Evolutionary conservation across 1,139 yeast genomes (phyloP), one percentile per base, ranked within the genome.

Genomic region (Saccharomycopsis hybrid): DNA sequence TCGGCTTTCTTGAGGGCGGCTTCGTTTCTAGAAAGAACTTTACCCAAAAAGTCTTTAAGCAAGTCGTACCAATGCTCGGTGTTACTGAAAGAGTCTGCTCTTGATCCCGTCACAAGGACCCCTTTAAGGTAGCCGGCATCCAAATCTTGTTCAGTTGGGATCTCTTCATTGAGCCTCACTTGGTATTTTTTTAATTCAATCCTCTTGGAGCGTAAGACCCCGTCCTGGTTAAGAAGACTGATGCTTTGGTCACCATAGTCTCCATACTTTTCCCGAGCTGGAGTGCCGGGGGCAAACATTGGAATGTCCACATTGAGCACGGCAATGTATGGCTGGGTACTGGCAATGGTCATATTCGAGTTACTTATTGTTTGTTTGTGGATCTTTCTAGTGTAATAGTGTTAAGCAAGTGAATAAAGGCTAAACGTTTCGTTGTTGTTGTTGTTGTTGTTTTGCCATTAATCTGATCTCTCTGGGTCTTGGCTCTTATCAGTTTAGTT

Each of bases 61-160:
- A 62, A 59, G 29, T 58, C 53, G 44, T 78, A 71, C 84, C 84
- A 79, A 11, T 59, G 59, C 4, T 64, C 60, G 1, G 62, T 65
- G n/a, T 62, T 72, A 40, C 56, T 57, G 59, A 74, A 79, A 1
- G 81, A 66, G 57, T 80, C 85, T 38, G 71, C 62, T 45, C 76
- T 63, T 3, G 83, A 77, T 0, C 86, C 86, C 2, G 84, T 78
- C 31, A 80, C 58, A 24, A 76, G 61, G 30, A 78, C 63, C 1
- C 80, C 70, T 13, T 51, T 42, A 47, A 55, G 58, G 2, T 52
- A 51, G 3, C 43, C 46, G 27, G 43, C 29, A 4, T 46, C 53
- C 13, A 62, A 48, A 29, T 59, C 54, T n/a, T n/a, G n/a, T n/a
- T n/a, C n/a, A 1, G 47, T 38, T 2, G 67, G 67, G 44, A 57